Evolutionary conservation across 768 basidiomycete genomes (phyloP), one percentile per base, ranked within the genome.

Genomic region (Astraeus odoratus): DNA sequence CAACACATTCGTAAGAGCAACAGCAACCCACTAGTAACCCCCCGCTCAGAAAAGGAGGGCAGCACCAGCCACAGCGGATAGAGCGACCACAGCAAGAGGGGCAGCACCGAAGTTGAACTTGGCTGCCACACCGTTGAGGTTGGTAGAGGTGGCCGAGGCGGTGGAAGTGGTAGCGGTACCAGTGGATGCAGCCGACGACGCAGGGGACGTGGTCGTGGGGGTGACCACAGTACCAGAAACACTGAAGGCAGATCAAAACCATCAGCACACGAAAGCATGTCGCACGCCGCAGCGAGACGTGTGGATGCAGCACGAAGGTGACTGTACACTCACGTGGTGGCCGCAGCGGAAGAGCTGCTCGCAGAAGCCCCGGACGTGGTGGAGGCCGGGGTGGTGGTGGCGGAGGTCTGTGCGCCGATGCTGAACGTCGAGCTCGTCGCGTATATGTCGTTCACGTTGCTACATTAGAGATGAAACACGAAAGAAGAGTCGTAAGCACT

Each of bases 61-160:
- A 19, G 65, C 75, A 30, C 79, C 80, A 30, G 72, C 77, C 30
- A 73, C 55, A 0, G 66, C 72, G 16, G 76, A 75, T 27, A 76
- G 55, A 18, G 72, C 52, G 6, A 68, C 56, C 12, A 60, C 66
- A 2, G 64, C 67, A 22, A 62, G 39, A 10, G 65, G 61, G 35
- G 64, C 68, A 40, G 58, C 49, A 39, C 62, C 69, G 43, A 46
- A 48, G 39, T 52, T 52, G 33, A 67, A 24, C 50, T 64, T 71
- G 50, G 64, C 55, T 15, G 61, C 66, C 25, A 59, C 60, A 37
- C 35, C 37, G 39, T 25, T 61, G 39, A 63, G 52, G 18, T 9
- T 22, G 3, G 59, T 50, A 19, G 58, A 52, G 1, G 63, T 38
- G 4, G 67, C 35, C 3, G 58, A 39, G 8, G 65, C 16, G 3